A percentile compares a stretch with the other conserved stretches of the same genome.
Conservation (phyloP, 2,329 filamentous ascomycete genomes). For the Fusarium udum region DNA sequence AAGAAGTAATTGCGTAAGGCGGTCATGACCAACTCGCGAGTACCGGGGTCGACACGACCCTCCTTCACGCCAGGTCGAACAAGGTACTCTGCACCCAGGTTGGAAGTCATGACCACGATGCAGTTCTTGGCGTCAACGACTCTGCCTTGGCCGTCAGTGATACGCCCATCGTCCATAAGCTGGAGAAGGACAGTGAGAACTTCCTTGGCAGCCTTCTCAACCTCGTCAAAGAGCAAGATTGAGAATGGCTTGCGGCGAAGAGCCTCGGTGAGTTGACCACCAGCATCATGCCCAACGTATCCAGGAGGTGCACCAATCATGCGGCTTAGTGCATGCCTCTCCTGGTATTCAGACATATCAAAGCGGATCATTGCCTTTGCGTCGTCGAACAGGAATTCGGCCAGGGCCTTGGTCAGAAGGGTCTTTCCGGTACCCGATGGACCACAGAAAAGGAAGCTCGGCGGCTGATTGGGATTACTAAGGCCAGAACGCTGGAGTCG, state of each 20-base stretch:
- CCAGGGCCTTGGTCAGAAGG: slow-evolving; percentile 92
- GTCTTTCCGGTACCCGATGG: slow-evolving; percentile 99
- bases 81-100: slow-evolving; percentile 95
- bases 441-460: slow-evolving; percentile 98
- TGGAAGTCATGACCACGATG: slow-evolving; percentile 99
- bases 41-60: slow-evolving; percentile 86
- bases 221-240: slow-evolving; percentile 96
- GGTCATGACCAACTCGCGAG: slow-evolving; percentile 88
- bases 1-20: slow-evolving; percentile 95
- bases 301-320: slow-evolving; percentile 98
- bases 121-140: slow-evolving; percentile 96
- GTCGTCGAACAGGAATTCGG: slow-evolving; percentile 98
- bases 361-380: slow-evolving; percentile 98
- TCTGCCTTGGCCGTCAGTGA: slow-evolving; percentile 96
- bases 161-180: slow-evolving; percentile 98
- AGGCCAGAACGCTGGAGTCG: slow-evolving; percentile 94
- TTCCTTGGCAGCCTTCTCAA: slow-evolving; percentile 98
- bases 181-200: slow-evolving; percentile 96
- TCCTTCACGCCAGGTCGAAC: slow-evolving; percentile 79
- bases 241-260: slow-evolving; percentile 96
- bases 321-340: slow-evolving; percentile 91
- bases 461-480: slow-evolving; percentile 94
- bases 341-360: slow-evolving; percentile 99
- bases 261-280: slow-evolving; percentile 94
- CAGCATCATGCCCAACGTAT: slow-evolving; percentile 95